Base-by-base conservation (phyloP, 148 eudicot genomes). In the Vaccinium macrocarpon region DNA sequence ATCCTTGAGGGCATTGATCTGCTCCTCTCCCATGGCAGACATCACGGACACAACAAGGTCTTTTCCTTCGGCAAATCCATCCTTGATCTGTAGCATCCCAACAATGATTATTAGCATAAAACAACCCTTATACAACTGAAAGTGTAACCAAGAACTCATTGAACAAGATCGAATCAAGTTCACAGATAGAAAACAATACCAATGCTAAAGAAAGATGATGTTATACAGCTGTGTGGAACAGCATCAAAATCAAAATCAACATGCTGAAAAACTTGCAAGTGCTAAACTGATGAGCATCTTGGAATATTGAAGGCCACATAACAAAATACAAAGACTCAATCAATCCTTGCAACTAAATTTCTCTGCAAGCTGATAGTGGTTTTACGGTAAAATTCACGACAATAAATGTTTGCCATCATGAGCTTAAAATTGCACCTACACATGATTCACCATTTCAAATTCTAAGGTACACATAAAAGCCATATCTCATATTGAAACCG, bases 1-100 rank as follows among this genome's bases (percentile, higher is more conserved):
- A 81, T 93, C 97, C 92, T 93, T 93, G 84, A 93, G 88, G 64
- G 89, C 96, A 61, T 90, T 87, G 81, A 93, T 93, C 87, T 93
- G 94, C 85, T 93, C 96, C 88, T 75, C 78, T 21, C 78, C 78
- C 78, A 75, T 75, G 78, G 94, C 90, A 38, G 89, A 89, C 94
- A 91, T 90, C 84, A 92, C 92, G 25, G 87, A 78, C 88, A 93
- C 90, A 55, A 93, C 91, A 62, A 93, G 84, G 87, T 92, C 94
- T 73, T 93, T 92, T 27, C 96, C 94, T 51, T 90, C 94, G 2
- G 84, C 89, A 84, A 93, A 91, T 21, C 93, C 94, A 76, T 89
- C 93, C 89, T 87, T 87, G 84, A 93, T 88, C 96, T 93, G 94
- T 82, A 68, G 32, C 18, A 4, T 53, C 50, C 25, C 38, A 76